Evolutionary conservation across 2,329 filamentous ascomycete species (phyloP).

Genomic region (Xylaria arbuscula): DNA sequence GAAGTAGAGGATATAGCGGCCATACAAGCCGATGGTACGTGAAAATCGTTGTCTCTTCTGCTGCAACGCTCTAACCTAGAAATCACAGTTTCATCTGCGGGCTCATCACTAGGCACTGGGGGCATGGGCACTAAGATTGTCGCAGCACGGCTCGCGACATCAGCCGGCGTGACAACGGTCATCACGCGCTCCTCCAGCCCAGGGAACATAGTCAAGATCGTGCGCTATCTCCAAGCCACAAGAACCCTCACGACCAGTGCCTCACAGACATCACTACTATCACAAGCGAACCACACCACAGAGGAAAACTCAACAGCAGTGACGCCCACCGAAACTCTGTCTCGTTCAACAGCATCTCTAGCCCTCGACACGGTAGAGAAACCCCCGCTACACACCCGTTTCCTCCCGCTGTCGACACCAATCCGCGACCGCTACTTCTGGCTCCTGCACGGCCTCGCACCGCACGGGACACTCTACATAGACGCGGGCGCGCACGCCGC

Average conservation of each 20-base stretch:
- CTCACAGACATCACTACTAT: slow-evolving; percentile 37
- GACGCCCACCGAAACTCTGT: slow-evolving; percentile 51
- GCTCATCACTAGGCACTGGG: slow-evolving; percentile 89
- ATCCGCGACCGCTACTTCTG: slow-evolving; percentile 97
- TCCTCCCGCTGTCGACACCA: slow-evolving; percentile 84
- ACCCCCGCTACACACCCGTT: slow-evolving; percentile 87
- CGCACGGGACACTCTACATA: slow-evolving; percentile 92
- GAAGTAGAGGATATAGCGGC: slow-evolving; percentile 89
- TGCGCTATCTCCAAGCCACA: slow-evolving; percentile 78
- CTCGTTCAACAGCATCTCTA: slow-evolving; percentile 58
- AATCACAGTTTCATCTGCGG: slow-evolving; percentile 80
- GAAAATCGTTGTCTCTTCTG: background rate
- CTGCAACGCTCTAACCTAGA: slow-evolving; percentile 1
- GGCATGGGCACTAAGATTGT: slow-evolving; percentile 99
- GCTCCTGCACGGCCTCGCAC: slow-evolving; percentile 90
- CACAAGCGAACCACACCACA: slow-evolving; percentile 38
- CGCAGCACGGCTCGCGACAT: slow-evolving; percentile 89
- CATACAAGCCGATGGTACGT: slow-evolving; percentile 80
- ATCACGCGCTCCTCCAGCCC: slow-evolving; percentile 95
- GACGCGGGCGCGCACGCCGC: slow-evolving; percentile 89
- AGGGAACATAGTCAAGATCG: slow-evolving; percentile 89
- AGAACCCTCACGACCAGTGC: slow-evolving; percentile 53
- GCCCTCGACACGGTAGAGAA: slow-evolving; percentile 51
- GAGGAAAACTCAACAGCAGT: slow-evolving; percentile 40
- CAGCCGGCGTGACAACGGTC: slow-evolving; percentile 93